phyloP scores from a whole-genome alignment of 1,284 basidiomycete genomes.

The Singerocomus rubriflavus region DNA sequence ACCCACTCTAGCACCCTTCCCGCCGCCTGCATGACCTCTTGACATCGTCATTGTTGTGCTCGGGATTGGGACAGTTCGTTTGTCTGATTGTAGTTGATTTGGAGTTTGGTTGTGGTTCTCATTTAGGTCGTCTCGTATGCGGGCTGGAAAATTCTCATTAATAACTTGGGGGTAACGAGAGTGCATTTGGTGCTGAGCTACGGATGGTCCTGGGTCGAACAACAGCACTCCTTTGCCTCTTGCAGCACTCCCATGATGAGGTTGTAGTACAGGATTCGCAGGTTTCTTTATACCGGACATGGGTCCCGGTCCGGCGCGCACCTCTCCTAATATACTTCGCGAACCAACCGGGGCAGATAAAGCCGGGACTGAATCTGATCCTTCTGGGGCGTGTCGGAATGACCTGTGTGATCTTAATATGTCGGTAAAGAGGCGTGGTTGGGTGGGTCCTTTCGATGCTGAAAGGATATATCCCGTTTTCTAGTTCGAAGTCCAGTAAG shows the following conservation, averaged over 20 bases:
- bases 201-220: conserved; percentile 19
- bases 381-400: conserved; percentile 48
- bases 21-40: conserved; percentile 60
- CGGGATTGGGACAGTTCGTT: conserved; percentile 24
- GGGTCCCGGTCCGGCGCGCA: conserved; percentile 52
- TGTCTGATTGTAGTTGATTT: conserved; percentile 16
- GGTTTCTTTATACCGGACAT: conserved; percentile 22
- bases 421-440: conserved; percentile 27
- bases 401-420: conserved; percentile 34
- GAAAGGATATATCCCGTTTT: conserved; percentile 41
- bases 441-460: conserved; percentile 15
- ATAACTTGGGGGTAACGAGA: conserved; percentile 20
- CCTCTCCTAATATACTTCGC: conserved; percentile 65
- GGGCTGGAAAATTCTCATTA: conserved; percentile 11
- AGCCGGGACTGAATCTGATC: conserved; percentile 32
- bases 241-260: conserved; percentile 36
- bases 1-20: conserved; percentile 54
- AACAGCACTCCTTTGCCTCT: conserved; percentile 32
- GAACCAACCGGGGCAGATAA: conserved; percentile 68
- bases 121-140: conserved; percentile 19
- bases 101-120: conserved; percentile 11
- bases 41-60: conserved; percentile 36
- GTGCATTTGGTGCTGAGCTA: conserved; percentile 17
- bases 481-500: conserved; percentile 26
- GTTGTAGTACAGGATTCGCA: conserved; percentile 35